Evolutionary conservation across 352 stramenopile species (phyloP).

Genomic region (Globisporangium rhizosaccharum): DNA sequence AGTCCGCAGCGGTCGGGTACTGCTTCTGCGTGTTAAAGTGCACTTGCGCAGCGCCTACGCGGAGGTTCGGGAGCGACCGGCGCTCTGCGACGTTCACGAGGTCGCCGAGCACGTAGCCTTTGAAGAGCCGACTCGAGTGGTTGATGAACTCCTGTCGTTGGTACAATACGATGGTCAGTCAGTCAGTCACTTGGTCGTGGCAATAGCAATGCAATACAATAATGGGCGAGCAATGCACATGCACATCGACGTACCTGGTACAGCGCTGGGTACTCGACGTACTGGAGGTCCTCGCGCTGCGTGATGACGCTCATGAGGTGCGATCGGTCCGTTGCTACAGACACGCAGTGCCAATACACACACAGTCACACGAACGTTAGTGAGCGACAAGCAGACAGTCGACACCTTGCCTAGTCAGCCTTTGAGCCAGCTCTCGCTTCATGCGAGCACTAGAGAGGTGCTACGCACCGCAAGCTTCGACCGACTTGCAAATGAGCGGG

Average conservation of each 20-base stretch:
- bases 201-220: neutral
- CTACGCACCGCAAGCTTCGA: constrained; percentile 73
- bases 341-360: constrained; percentile 3
- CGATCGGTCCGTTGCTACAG: constrained; percentile 64
- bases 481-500: constrained; percentile 79
- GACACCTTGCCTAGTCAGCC: neutral
- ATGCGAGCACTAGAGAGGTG: too few species aligned
- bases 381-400: neutral
- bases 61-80: constrained; percentile 68
- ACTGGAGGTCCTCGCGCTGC: constrained; percentile 47
- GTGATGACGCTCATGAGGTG: constrained; percentile 84
- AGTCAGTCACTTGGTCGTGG: neutral
- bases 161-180: neutral
- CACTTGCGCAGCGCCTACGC: constrained; percentile 39
- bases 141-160: constrained; percentile 71
- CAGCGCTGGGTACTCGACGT: constrained; percentile 48
- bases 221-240: neutral
- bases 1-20: constrained; percentile 65
- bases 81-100: constrained; percentile 72
- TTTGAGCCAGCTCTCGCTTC: neutral
- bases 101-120: constrained; percentile 79
- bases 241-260: constrained; percentile 45
- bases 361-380: neutral
- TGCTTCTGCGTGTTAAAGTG: constrained; percentile 80
- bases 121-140: constrained; percentile 72